These are phyloP conservation scores for Spathaspora girioi DNA, from an alignment of 805 yeast species.

Conservation along the genomic window DNA sequence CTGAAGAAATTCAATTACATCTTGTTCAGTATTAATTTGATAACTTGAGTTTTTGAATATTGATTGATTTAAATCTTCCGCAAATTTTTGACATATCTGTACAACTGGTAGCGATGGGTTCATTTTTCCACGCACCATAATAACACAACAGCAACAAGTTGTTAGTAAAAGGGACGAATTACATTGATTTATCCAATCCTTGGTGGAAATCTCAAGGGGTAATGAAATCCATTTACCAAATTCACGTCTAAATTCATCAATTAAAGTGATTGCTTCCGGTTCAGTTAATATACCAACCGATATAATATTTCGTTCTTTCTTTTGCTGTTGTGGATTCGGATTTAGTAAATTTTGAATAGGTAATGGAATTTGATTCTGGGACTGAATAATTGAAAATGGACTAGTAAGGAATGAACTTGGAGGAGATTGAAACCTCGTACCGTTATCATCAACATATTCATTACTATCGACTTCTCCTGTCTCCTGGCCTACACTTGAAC, in stretches of 20 bases:
- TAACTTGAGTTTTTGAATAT: constrained; percentile 30
- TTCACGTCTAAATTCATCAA: constrained; percentile 58
- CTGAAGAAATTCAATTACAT: constrained; percentile 58
- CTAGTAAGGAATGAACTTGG: constrained; percentile 30
- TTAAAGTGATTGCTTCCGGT: constrained; percentile 45
- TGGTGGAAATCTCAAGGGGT: constrained; percentile 50
- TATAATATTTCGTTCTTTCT: constrained; percentile 42
- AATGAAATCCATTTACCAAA: constrained; percentile 79
- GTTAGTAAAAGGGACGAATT: constrained; percentile 64
- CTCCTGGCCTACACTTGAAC: neutral
- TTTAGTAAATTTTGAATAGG: constrained; percentile 31
- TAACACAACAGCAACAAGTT: constrained; percentile 48
- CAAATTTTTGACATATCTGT: constrained; percentile 28
- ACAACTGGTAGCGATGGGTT: constrained; percentile 35
- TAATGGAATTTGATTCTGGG: constrained; percentile 30
- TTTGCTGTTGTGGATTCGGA: constrained; percentile 3
- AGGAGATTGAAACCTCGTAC: constrained; percentile 3
- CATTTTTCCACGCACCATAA: constrained; percentile 24
- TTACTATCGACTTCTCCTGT: neutral
- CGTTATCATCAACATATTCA: constrained; percentile 3
- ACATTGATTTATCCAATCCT: constrained; percentile 41
- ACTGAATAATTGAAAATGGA: constrained; percentile 41
- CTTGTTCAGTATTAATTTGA: constrained; percentile 18
- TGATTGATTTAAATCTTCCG: constrained; percentile 45
- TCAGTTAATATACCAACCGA: constrained; percentile 45